These are phyloP conservation scores for Rutstroemia sydowiana DNA, from an alignment of 2,329 filamentous ascomycete genomes.

Conservation along the genomic window DNA sequence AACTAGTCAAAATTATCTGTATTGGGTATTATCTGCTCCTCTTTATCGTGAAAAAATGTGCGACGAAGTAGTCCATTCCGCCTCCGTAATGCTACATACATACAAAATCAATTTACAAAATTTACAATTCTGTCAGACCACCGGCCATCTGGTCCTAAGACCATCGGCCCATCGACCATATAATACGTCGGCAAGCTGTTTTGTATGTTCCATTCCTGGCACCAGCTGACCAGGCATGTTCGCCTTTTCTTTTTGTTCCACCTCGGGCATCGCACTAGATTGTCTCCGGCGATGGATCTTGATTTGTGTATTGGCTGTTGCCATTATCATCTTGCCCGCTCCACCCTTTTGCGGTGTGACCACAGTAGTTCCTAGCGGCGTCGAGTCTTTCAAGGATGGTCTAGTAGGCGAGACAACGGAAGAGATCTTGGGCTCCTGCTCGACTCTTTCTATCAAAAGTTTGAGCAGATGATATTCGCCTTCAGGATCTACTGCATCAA, in stretches of 20 bases:
- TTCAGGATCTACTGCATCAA: constrained; percentile 85
- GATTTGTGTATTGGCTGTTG: constrained; percentile 77
- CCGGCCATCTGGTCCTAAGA: constrained; percentile 62
- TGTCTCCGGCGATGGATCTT: constrained; percentile 63
- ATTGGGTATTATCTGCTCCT: no score
- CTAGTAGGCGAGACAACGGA: constrained; percentile 24
- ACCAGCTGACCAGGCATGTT: constrained; percentile 50
- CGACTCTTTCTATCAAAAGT: constrained; percentile 65
- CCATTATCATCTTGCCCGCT: constrained; percentile 65
- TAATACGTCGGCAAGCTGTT: constrained; percentile 80
- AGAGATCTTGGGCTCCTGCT: constrained; percentile 59
- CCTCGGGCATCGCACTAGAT: constrained; percentile 39
- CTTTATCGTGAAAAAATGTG: no score
- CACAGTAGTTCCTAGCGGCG: constrained; percentile 41
- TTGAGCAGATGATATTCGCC: constrained; percentile 81
- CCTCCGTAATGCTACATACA: neutral
- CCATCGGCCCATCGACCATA: constrained; percentile 88
- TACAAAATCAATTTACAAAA: constrained; percentile 3
- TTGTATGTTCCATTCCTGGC: constrained; percentile 85
- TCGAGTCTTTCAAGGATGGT: constrained; percentile 45
- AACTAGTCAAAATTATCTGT: no score
- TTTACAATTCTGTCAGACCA: constrained; percentile 18
- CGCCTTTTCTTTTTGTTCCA: constrained; percentile 37
- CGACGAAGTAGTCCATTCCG: no score
- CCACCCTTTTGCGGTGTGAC: constrained; percentile 21